Evolutionary conservation across 2,329 filamentous ascomycete species (phyloP).

Genomic region (Nemania sp.): DNA sequence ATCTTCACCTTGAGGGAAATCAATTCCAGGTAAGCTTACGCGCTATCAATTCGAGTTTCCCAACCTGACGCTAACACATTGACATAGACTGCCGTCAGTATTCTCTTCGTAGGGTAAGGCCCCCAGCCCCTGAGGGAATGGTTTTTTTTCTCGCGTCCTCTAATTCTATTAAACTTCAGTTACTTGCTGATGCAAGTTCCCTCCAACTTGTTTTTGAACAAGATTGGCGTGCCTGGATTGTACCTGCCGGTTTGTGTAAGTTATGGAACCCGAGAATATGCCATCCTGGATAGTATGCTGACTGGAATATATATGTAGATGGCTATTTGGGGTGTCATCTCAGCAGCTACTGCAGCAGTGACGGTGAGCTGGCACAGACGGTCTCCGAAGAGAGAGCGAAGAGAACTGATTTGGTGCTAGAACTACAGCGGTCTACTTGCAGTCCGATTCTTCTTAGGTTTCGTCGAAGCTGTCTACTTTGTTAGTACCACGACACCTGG

Average conservation of each 20-base stretch:
- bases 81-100: slow-evolving; percentile 51
- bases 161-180: slow-evolving; percentile 32
- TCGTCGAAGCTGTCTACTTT: slow-evolving; percentile 51
- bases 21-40: slow-evolving; percentile 43
- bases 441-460: slow-evolving; percentile 50
- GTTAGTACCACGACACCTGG: slow-evolving; percentile 38
- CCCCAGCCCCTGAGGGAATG: background rate
- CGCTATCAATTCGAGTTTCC: background rate
- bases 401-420: slow-evolving; percentile 16
- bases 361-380: slow-evolving; percentile 24
- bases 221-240: slow-evolving; percentile 53
- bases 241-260: slow-evolving; percentile 52
- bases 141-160: background rate
- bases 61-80: slow-evolving; percentile 17
- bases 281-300: slow-evolving; percentile 4
- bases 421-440: slow-evolving; percentile 45
- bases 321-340: slow-evolving; percentile 55
- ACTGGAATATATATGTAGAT: slow-evolving; percentile 42
- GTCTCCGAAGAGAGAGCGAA: background rate
- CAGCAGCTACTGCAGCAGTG: slow-evolving; percentile 46
- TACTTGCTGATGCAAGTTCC: slow-evolving; percentile 58
- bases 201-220: slow-evolving; percentile 56
- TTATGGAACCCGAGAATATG: slow-evolving; percentile 8
- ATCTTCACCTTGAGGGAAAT: slow-evolving; percentile 40
- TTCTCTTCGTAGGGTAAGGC: slow-evolving; percentile 54